Percentiles rank a stretch among this genome's conserved stretches.
Evolutionary conservation across 2,329 filamentous ascomycete genomes (phyloP).

Genomic region (Blastomyces gilchristii): DNA sequence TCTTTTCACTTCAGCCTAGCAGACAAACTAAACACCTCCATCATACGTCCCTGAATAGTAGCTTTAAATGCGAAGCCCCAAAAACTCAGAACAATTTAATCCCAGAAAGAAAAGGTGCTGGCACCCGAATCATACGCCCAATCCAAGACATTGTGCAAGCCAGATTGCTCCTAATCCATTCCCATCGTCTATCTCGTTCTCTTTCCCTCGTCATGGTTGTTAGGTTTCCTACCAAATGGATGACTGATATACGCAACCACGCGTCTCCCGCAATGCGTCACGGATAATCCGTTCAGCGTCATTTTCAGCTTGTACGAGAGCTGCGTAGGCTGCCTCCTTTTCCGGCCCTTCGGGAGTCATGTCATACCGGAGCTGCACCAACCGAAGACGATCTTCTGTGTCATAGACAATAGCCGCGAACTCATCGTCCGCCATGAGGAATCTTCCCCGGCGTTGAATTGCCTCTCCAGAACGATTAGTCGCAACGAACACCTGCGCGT

Average conservation of each 20-base stretch:
- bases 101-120: neutral
- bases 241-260: neutral
- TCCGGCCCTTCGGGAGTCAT: conserved; percentile 1
- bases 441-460: conserved; percentile 12
- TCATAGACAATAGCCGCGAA: conserved; percentile 9
- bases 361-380: conserved; percentile 9
- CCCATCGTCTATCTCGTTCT: neutral
- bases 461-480: conserved; percentile 14
- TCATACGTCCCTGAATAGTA: neutral
- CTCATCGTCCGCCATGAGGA: conserved; percentile 12
- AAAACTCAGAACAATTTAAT: neutral
- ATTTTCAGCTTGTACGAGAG: neutral
- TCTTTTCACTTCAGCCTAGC: neutral
- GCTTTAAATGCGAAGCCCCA: neutral
- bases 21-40: neutral
- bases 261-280: neutral
- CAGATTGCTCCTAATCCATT: neutral
- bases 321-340: neutral
- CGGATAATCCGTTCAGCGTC: neutral
- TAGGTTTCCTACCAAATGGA: neutral
- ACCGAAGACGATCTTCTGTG: conserved; percentile 8
- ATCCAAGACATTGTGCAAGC: neutral
- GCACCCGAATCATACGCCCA: neutral
- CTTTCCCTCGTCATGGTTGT: neutral
- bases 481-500: conserved; percentile 13